Conservation (phyloP, 2,329 filamentous ascomycete species). For the Colletotrichum lindemuthianum region DNA sequence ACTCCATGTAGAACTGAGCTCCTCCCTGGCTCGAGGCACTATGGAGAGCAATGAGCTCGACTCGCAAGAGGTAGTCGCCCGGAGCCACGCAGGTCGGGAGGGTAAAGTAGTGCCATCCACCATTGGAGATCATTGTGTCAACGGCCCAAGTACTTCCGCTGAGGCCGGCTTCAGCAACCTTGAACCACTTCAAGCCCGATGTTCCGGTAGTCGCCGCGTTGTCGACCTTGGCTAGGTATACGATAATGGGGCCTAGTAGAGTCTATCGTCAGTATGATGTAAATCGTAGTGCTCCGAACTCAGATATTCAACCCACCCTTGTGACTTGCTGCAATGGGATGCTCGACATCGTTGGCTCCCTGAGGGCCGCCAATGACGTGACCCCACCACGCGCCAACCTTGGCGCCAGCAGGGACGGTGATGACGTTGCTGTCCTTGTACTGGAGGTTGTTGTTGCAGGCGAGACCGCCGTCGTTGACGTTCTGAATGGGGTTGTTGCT, state of each 20-base stretch:
- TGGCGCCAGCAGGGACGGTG: conserved; percentile 57
- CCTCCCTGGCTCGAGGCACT: conserved; percentile 42
- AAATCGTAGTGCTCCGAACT: no score
- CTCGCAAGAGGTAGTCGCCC: conserved; percentile 54
- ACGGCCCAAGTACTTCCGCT: conserved; percentile 44
- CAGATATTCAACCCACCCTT: conserved; percentile 47
- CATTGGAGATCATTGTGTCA: conserved; percentile 37
- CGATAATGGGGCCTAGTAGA: conserved; percentile 54
- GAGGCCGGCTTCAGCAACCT: conserved; percentile 57
- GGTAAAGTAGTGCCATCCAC: conserved; percentile 48
- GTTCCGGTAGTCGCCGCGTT: conserved; percentile 54
- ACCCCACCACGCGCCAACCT: conserved; percentile 59
- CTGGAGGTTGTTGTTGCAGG: conserved; percentile 56
- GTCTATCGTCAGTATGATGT: background rate
- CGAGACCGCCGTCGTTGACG: conserved; percentile 55
- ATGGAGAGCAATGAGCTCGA: conserved; percentile 55
- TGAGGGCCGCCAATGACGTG: conserved; percentile 62
- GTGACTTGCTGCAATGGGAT: conserved; percentile 59
- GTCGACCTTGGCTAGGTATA: conserved; percentile 59
- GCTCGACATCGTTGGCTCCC: conserved; percentile 53
- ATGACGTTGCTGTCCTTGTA: conserved; percentile 51
- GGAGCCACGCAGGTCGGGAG: conserved; percentile 51
- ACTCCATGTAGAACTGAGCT: conserved; percentile 41
- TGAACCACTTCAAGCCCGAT: conserved; percentile 58
- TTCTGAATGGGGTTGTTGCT: conserved; percentile 62